phyloP scores from a whole-genome alignment of 805 yeast genomes.

The Komagataella pastoris region DNA sequence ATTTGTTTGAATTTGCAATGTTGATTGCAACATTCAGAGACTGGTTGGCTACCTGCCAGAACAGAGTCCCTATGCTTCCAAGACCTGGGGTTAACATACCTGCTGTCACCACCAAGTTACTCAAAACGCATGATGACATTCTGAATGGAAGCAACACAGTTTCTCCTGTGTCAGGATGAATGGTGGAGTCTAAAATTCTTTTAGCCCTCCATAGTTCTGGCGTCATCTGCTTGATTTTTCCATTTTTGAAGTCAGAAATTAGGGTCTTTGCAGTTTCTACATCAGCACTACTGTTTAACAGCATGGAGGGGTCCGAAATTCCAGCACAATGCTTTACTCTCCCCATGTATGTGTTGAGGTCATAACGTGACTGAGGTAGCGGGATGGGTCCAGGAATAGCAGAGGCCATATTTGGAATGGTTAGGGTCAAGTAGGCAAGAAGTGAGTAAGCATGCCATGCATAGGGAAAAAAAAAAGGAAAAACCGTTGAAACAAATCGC shows the following conservation, averaged over 20 bases:
- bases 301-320: conserved; percentile 84
- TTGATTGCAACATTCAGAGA: conserved; percentile 94
- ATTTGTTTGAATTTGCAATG: conserved; percentile 91
- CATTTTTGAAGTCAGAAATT: conserved; percentile 63
- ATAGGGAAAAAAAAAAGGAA: neutral
- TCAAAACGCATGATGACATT: conserved; percentile 91
- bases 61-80: conserved; percentile 80
- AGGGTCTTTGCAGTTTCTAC: conserved; percentile 50
- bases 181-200: conserved; percentile 75
- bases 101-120: conserved; percentile 87
- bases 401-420: conserved; percentile 53
- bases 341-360: conserved; percentile 78
- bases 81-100: conserved; percentile 96
- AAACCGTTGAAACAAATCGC: neutral
- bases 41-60: conserved; percentile 98
- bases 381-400: conserved; percentile 73
- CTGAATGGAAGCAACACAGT: conserved; percentile 88
- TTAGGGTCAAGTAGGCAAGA: neutral
- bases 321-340: conserved; percentile 91
- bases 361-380: conserved; percentile 71
- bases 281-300: conserved; percentile 55
- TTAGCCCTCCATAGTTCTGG: conserved; percentile 86
- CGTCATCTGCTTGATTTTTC: conserved; percentile 48
- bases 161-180: conserved; percentile 95
- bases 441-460: too few relatives aligned